Base-by-base conservation (phyloP, 2,329 filamentous ascomycete species). In the Penicillium vulpinum region DNA sequence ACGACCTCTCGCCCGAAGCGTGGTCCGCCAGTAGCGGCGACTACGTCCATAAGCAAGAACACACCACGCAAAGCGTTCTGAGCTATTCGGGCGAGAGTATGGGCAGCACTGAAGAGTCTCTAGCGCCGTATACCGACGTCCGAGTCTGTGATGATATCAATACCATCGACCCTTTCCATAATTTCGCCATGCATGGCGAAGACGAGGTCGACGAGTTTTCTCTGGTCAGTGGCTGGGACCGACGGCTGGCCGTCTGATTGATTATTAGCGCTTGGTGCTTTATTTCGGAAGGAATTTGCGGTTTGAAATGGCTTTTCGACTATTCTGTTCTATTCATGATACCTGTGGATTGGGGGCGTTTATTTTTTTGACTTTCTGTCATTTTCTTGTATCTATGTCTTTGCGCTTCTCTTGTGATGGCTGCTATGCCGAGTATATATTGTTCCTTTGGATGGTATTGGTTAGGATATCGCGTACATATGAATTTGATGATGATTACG, bases 61-160 rank as follows among this genome's bases (percentile, higher is more conserved):
- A 60, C 31, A 53, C 69, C 15, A 72, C 81, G 29, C 82, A 82
- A 62, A 85, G 83, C 58, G 81, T 85, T 4, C 70, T 85, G 29
- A 85, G 83, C 69, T 83, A 85, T 58, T 85, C 82, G 6, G 83
- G 85, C 45, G 84, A 86, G 67, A 85, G 83, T 56, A 64, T 85
- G 56, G 84, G 80, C 15, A 84, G 81, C 50, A 77, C 78, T 16
- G 83, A 82, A 16, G 80, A 83, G 2, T 57, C 61, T 11, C 22
- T 66, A n/a, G 57, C 66, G 3, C 63, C 67, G 4, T 57, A 64
- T 7, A 29, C 47, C 3, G 68, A 70, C 41, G 47, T 63, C 22
- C 62, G 61, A 13, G 45, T 67, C n/a, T 67, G 62, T 15, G 70
- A 70, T 28, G 69, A 74, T n/a, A 62, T 70, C 21, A 63, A 60